Percentiles rank a stretch among this genome's conserved stretches.
Evolutionary conservation across 139 green algal species (phyloP).

Genomic region (Tetratostichococcus sp.): DNA sequence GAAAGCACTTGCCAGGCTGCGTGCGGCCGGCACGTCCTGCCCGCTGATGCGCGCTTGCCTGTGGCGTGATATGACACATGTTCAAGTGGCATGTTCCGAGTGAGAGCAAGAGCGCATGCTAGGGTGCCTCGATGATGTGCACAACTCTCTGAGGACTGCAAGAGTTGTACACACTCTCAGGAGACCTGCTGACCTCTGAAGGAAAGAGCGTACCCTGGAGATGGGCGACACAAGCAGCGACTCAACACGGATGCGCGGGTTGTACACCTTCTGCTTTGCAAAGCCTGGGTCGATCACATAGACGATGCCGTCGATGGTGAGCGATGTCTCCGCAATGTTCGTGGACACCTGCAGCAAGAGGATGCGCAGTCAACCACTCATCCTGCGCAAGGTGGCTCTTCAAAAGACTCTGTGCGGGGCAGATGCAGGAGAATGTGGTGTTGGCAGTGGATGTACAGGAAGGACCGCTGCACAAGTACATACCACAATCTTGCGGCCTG

Average conservation of each 20-base stretch:
- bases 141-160: not conserved
- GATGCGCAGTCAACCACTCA: too few relatives aligned
- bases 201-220: slow-evolving; percentile 72
- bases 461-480: not conserved
- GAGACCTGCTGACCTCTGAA: too few relatives aligned
- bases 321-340: slow-evolving; percentile 98
- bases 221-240: slow-evolving; percentile 97
- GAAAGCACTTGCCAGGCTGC: slow-evolving; percentile 97
- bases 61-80: not conserved
- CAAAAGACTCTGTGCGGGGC: too few relatives aligned
- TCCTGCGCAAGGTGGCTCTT: too few relatives aligned
- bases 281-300: slow-evolving; percentile 97
- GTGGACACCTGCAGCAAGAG: slow-evolving; percentile 68
- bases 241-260: slow-evolving; percentile 95
- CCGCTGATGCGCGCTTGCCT: slow-evolving; percentile 91
- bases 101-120: too few relatives aligned
- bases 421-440: too few relatives aligned
- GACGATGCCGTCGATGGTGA: slow-evolving; percentile 99
- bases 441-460: too few relatives aligned
- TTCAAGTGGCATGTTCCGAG: too few relatives aligned
- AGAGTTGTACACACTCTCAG: not conserved
- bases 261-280: slow-evolving; percentile 99
- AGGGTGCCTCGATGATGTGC: not conserved
- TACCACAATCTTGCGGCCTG: slow-evolving; percentile 93
- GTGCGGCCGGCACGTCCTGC: slow-evolving; percentile 93